Evolutionary conservation across 2,329 filamentous ascomycete species (phyloP).

Genomic region (Diaporthe australafricana): DNA sequence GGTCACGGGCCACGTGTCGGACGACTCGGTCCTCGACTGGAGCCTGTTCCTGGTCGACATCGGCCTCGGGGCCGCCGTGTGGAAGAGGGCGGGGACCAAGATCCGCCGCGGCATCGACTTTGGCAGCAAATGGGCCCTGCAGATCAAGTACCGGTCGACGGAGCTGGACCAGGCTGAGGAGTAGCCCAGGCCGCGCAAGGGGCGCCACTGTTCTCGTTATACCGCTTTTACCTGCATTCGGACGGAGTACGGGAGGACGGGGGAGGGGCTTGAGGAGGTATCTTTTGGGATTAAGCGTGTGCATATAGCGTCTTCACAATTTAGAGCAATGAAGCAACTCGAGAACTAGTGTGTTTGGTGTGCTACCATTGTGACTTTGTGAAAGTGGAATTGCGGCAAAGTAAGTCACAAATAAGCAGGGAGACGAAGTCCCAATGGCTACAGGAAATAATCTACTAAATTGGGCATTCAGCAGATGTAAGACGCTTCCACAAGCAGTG

Average conservation of each 20-base stretch:
- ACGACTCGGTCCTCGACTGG: slow-evolving; percentile 69
- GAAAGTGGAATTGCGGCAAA: neutral
- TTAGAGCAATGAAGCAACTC: neutral
- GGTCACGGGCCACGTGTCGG: slow-evolving; percentile 46
- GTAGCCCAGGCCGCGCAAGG: slow-evolving; percentile 9
- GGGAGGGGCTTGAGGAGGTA: neutral
- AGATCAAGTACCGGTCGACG: slow-evolving; percentile 66
- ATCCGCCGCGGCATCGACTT: slow-evolving; percentile 89
- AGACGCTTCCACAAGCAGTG: neutral
- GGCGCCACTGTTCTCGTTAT: neutral
- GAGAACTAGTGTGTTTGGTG: neutral
- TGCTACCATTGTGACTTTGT: neutral
- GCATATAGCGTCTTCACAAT: slow-evolving; percentile 24
- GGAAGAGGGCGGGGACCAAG: slow-evolving; percentile 85
- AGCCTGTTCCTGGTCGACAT: slow-evolving; percentile 87
- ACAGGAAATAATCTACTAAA: neutral
- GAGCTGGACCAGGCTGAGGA: slow-evolving; percentile 41
- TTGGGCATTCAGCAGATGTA: too few relatives aligned
- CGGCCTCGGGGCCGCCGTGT: slow-evolving; percentile 83
- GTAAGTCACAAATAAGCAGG: too few relatives aligned
- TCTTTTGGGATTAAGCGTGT: slow-evolving; percentile 16
- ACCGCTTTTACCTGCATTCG: slow-evolving; percentile 13
- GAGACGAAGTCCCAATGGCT: neutral
- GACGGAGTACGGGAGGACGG: slow-evolving; percentile 26
- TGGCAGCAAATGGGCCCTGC: slow-evolving; percentile 86